A percentile compares a stretch with the other conserved stretches of the same genome.
These are phyloP conservation scores for Penicillium nordicum DNA, from an alignment of 2,329 filamentous ascomycete genomes.

Conservation along the genomic window DNA sequence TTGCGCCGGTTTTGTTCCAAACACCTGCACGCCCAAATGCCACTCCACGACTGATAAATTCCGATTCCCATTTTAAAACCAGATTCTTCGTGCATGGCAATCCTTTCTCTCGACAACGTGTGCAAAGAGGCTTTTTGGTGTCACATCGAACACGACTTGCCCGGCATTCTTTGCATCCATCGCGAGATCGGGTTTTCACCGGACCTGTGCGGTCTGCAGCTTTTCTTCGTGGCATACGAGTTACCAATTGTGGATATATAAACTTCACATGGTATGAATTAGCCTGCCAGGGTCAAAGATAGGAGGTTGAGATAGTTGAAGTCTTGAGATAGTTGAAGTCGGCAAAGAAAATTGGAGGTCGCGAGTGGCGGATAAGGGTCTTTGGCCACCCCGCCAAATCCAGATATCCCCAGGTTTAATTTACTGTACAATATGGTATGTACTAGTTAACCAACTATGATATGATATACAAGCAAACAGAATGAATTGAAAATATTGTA, in stretches of 20 bases:
- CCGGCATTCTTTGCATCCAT: conserved; percentile 42
- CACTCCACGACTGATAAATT: conserved; percentile 41
- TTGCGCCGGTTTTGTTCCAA: conserved; percentile 35
- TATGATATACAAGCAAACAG: too few relatives aligned
- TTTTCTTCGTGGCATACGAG: conserved; percentile 37
- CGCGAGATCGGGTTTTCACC: conserved; percentile 40
- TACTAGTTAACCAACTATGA: too few relatives aligned
- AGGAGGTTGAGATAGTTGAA: background rate
- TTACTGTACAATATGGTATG: too few relatives aligned
- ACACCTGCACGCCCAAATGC: conserved; percentile 45
- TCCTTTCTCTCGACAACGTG: conserved; percentile 36
- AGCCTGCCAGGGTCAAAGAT: background rate
- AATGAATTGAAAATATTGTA: background rate
- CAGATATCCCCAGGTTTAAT: too few relatives aligned
- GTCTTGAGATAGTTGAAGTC: background rate
- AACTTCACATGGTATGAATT: conserved; percentile 26
- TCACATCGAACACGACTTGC: conserved; percentile 43
- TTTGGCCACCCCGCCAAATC: background rate
- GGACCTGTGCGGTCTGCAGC: conserved; percentile 35
- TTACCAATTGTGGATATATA: background rate
- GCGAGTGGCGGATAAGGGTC: conserved; percentile 4
- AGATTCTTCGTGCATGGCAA: conserved; percentile 38
- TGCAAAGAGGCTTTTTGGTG: conserved; percentile 38
- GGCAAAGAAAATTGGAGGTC: conserved; percentile 3
- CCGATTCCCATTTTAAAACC: conserved; percentile 39